These are phyloP conservation scores for Salix exigua DNA, from an alignment of 345 rosid genomes.

Conservation along the genomic window DNA sequence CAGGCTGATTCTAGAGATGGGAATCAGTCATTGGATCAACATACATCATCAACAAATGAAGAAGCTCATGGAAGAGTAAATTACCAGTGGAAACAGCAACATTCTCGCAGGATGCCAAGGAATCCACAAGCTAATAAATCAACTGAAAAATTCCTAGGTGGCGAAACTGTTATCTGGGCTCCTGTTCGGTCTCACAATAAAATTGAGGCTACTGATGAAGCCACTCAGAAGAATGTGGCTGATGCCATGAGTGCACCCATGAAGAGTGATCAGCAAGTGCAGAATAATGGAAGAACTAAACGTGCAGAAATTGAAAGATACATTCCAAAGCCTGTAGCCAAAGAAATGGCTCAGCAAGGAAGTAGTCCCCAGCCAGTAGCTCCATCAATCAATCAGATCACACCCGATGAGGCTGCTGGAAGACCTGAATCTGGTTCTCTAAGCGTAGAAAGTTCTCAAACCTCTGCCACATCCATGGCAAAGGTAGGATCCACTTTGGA, in stretches of 20 bases:
- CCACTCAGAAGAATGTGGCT: constrained; percentile 32
- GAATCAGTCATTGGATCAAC: constrained; percentile 46
- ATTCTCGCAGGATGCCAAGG: constrained; percentile 53
- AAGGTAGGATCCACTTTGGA: constrained; percentile 40
- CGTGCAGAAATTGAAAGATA: constrained; percentile 92
- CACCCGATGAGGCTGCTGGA: constrained; percentile 28
- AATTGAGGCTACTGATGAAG: constrained; percentile 51
- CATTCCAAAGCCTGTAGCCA: constrained; percentile 77
- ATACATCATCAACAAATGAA: constrained; percentile 44
- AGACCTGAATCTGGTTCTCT: constrained; percentile 34
- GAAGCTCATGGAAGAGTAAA: constrained; percentile 46
- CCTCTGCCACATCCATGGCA: constrained; percentile 27
- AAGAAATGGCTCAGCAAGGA: constrained; percentile 78
- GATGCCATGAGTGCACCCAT: constrained; percentile 37
- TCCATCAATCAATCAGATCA: constrained; percentile 34
- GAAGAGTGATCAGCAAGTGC: constrained; percentile 53
- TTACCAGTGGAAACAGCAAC: constrained; percentile 65
- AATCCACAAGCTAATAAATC: constrained; percentile 46
- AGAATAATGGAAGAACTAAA: constrained; percentile 59
- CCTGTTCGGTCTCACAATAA: constrained; percentile 66
- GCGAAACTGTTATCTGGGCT: constrained; percentile 79
- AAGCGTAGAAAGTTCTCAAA: constrained; percentile 33
- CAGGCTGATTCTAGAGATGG: constrained; percentile 36
- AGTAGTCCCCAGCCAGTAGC: constrained; percentile 36
- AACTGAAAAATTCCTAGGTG: constrained; percentile 47